Percentiles rank a stretch among this genome's conserved stretches.
Evolutionary conservation across 331 rosid genomes (phyloP).

Genomic region (Phaseolus coccineus): DNA sequence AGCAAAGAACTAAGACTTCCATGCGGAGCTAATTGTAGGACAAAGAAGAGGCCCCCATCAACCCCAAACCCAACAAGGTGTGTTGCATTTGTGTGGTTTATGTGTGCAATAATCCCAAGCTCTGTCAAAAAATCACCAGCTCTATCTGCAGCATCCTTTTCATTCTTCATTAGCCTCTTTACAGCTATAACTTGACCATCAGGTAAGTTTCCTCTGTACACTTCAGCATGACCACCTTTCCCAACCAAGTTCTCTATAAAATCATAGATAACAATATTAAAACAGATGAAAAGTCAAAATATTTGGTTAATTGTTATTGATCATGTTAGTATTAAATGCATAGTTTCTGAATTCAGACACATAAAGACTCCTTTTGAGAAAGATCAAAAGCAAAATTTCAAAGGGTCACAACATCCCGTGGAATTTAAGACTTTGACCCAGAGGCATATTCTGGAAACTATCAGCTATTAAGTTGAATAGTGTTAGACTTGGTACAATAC

Average conservation of each 20-base stretch:
- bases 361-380: background rate
- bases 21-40: constrained; percentile 73
- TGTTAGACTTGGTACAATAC: constrained; percentile 19
- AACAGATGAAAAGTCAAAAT: background rate
- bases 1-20: constrained; percentile 92
- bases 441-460: constrained; percentile 24
- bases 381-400: background rate
- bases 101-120: constrained; percentile 94
- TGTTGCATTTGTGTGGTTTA: constrained; percentile 80
- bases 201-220: constrained; percentile 69
- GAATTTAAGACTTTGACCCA: constrained; percentile 28
- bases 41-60: constrained; percentile 79
- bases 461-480: background rate
- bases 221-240: constrained; percentile 97
- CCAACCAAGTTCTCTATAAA: constrained; percentile 80
- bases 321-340: background rate
- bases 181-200: constrained; percentile 85
- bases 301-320: background rate
- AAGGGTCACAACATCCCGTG: constrained; percentile 4
- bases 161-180: constrained; percentile 75
- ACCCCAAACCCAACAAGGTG: constrained; percentile 84
- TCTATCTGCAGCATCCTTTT: constrained; percentile 70
- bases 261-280: constrained; percentile 2
- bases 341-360: constrained; percentile 15
- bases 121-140: constrained; percentile 84